Evolutionary conservation across 129 eudicot genomes (phyloP), one percentile per base, ranked within the genome.

Genomic region (Helianthus tuberosus): DNA sequence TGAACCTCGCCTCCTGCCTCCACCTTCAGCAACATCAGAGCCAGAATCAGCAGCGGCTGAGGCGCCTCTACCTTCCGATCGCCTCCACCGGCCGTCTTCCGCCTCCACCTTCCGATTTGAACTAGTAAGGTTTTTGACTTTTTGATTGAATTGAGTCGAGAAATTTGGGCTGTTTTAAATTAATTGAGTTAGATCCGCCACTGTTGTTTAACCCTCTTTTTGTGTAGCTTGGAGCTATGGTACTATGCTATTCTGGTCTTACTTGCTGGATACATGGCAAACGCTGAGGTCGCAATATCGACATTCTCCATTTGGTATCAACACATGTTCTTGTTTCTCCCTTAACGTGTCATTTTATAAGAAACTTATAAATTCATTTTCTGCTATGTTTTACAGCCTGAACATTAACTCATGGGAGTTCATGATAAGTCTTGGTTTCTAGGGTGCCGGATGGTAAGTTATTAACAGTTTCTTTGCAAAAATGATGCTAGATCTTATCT

Each of bases 221-320:
- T 52, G 7, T 79, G 53, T 14, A 89, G 91, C 84, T 79, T 89
- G 65, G 91, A 84, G 82, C 39, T 89, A 64, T 86, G 91, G 96
- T 89, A 89, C 83, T 68, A 84, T 64, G 86, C 89, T 38, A 29
- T 89, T 69, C 87, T 89, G 49, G 89, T 86, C 39, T 73, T 89
- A 48, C 66, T 89, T 43, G 91, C 96, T 3, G 96, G 96, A 44
- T 89, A 89, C 76, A 89, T 84, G 91, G 17, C 29, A 12, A 60
- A 89, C 60, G 91, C 96, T 1, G 88, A 84, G 82, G 80, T 86
- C 55, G 87, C 86, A 16, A 89, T 89, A 67, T 86, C 91, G 16
- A 85, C 91, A 62, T 86, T 89, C 71, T 84, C 96, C 60, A 89
- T 89, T 60, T 86, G 96, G 96, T 89, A 63, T 61, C 71, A 46